Conservation (phyloP, 2,329 filamentous ascomycete genomes). For the Cadophora malorum region DNA sequence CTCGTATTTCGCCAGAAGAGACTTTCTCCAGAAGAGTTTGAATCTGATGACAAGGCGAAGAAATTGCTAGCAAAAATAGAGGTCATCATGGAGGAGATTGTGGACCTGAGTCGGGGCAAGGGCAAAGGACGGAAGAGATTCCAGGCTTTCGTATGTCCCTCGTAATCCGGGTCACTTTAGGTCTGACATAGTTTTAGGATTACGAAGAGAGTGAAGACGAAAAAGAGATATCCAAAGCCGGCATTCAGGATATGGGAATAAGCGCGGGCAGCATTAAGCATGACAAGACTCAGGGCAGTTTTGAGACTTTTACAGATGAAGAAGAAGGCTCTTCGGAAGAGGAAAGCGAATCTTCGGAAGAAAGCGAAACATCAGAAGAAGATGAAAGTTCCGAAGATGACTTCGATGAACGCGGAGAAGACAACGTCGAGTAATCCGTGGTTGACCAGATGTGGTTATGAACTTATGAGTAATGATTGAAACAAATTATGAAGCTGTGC, state of each 20-base stretch:
- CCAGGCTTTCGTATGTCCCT: neutral
- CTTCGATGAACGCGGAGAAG: neutral
- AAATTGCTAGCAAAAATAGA: neutral
- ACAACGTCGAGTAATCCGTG: neutral
- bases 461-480: neutral
- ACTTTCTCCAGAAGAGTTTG: neutral
- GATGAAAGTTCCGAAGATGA: neutral
- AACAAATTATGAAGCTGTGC: too few relatives aligned
- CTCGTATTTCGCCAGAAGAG: neutral
- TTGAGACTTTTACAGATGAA: neutral
- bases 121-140: slow-evolving; percentile 1
- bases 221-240: neutral
- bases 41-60: slow-evolving; percentile 7
- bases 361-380: neutral
- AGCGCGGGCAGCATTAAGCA: too few relatives aligned
- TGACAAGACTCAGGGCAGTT: neutral
- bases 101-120: slow-evolving; percentile 9
- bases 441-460: neutral
- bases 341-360: neutral
- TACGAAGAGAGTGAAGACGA: slow-evolving; percentile 11
- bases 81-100: slow-evolving; percentile 14
- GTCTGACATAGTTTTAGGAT: neutral
- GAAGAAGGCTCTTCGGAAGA: neutral
- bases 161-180: too few relatives aligned
- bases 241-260: neutral